Conservation (phyloP, 2,329 filamentous ascomycete genomes). For the Cercospora sp. region DNA sequence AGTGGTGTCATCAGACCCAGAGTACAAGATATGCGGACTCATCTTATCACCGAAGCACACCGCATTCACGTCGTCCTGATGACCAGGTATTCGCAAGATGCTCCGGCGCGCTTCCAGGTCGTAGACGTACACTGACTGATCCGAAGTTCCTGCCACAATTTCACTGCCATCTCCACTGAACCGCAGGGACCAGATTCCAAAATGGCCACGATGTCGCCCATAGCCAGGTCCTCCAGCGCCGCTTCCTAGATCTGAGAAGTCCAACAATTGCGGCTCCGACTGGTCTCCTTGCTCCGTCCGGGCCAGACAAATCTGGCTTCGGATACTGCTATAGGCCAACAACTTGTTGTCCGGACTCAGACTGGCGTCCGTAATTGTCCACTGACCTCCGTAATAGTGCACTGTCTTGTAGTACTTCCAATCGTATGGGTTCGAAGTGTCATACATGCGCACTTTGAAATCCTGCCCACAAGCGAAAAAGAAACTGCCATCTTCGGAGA, state of each 20-base stretch:
- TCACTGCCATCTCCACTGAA: conserved; percentile 91
- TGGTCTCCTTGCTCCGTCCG: conserved; percentile 80
- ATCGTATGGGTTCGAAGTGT: conserved; percentile 90
- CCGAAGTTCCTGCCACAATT: conserved; percentile 83
- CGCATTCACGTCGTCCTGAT: conserved; percentile 88
- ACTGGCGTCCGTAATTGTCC: conserved; percentile 94
- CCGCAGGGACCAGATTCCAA: conserved; percentile 75
- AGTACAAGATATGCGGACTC: conserved; percentile 92
- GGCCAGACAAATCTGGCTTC: conserved; percentile 78
- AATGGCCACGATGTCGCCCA: conserved; percentile 34
- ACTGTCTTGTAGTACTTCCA: conserved; percentile 96
- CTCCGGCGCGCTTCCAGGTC: conserved; percentile 80
- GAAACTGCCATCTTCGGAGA: conserved; percentile 95
- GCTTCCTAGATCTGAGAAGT: conserved; percentile 60
- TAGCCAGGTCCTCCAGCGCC: conserved; percentile 35
- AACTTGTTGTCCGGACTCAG: conserved; percentile 89
- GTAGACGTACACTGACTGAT: conserved; percentile 79
- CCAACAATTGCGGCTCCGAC: conserved; percentile 76
- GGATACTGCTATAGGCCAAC: conserved; percentile 87
- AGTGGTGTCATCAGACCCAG: conserved; percentile 89
- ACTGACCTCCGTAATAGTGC: conserved; percentile 88
- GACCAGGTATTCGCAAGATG: conserved; percentile 73
- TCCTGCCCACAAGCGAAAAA: conserved; percentile 92
- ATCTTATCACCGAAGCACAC: conserved; percentile 90
- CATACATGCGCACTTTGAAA: conserved; percentile 94